Evolutionary conservation across 2,329 filamentous ascomycete genomes (phyloP).

Genomic region (Trichoderma afroharzianum): DNA sequence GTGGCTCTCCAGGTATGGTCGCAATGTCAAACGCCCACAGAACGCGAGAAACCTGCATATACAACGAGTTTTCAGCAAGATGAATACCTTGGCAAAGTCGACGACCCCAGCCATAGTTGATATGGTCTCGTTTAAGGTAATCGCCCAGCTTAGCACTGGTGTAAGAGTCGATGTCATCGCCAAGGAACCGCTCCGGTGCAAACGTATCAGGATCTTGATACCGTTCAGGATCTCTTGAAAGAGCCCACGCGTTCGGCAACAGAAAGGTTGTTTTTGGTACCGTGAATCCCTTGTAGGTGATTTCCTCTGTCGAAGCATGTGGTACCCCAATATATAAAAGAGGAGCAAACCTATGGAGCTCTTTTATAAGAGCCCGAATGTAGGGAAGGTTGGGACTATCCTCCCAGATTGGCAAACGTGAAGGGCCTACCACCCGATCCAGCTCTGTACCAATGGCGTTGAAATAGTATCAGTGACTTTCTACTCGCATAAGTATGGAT

Average conservation of each 20-base stretch:
- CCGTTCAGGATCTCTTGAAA: not conserved
- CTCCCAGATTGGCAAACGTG: constrained; percentile 40
- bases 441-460: constrained; percentile 32
- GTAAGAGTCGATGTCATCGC: constrained; percentile 27
- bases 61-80: constrained; percentile 47
- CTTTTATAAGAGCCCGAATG: constrained; percentile 29
- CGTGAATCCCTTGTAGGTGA: not conserved
- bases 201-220: constrained; percentile 7
- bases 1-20: constrained; percentile 16
- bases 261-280: not conserved
- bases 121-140: constrained; percentile 46
- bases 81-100: constrained; percentile 57
- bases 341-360: constrained; percentile 19
- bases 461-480: not conserved
- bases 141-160: constrained; percentile 31
- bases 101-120: constrained; percentile 53
- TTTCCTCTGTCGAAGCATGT: not conserved
- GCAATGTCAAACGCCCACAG: constrained; percentile 46
- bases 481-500: no score
- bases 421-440: constrained; percentile 39
- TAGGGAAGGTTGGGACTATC: constrained; percentile 46
- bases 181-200: constrained; percentile 21
- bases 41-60: constrained; percentile 45
- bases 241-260: not conserved
- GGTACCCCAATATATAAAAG: not conserved